phyloP scores from a whole-genome alignment of 148 eudicot species.

The Rhododendron kiyosumense region DNA sequence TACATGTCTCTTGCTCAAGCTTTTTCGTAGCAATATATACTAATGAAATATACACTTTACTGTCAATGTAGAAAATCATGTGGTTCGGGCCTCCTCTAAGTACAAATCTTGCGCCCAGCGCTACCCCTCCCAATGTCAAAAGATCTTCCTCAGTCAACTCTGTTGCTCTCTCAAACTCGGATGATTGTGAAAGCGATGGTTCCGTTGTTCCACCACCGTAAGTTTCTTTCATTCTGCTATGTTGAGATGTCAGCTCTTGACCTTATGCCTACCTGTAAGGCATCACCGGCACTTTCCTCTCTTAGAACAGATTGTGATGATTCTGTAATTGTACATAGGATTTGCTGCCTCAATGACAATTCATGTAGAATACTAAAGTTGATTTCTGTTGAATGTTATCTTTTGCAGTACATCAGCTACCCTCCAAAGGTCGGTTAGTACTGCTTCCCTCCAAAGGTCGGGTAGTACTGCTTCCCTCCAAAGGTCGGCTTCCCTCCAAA shows the following conservation, averaged over 20 bases:
- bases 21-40: background rate
- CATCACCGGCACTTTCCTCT: background rate
- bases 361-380: background rate
- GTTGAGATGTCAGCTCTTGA: background rate
- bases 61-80: background rate
- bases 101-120: background rate
- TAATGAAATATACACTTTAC: background rate
- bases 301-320: background rate
- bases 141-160: constrained; percentile 59
- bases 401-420: constrained; percentile 76
- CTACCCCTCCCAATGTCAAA: constrained; percentile 43
- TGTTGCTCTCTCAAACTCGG: constrained; percentile 52
- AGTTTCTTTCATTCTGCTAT: constrained; percentile 27
- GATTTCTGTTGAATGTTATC: background rate
- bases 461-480: background rate
- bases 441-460: background rate
- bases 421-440: background rate
- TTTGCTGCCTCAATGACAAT: background rate
- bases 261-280: background rate
- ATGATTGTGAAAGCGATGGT: constrained; percentile 90
- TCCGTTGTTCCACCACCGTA: constrained; percentile 84
- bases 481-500: background rate
- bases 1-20: background rate
- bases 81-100: background rate
- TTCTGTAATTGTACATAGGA: background rate